Base-by-base conservation (phyloP, 73 alveolate species). In the Halteria grandinella region DNA sequence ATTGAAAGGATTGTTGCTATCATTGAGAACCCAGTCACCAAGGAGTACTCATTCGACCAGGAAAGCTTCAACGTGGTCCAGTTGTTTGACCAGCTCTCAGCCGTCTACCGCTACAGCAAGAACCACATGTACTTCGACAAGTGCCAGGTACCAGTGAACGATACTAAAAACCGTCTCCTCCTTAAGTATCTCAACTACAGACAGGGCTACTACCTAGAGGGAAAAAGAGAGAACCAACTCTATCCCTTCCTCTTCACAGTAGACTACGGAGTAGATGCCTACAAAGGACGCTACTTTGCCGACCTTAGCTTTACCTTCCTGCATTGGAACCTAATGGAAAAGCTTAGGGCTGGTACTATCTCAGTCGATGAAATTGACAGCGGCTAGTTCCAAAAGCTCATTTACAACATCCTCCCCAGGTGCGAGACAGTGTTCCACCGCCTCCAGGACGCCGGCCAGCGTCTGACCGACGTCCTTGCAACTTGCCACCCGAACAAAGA, bases 1-100 rank as follows among this genome's bases (percentile, higher is more conserved):
- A 62, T 62, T 62, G 78, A 62, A 25, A 62, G 60, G 23, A 15
- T 62, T 20, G 63, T 62, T 6, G 78, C 36, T 23, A 15, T 39
- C 7, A 62, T 21, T 44, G 41, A 62, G 15, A 62, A 62, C 45
- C n/a, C n/a, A n/a, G n/a, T n/a, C n/a, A n/a, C n/a, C n/a, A n/a
- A n/a, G n/a, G n/a, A n/a, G n/a, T n/a, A n/a, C n/a, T n/a, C n/a
- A n/a, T 62, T 36, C 24, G 41, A 62, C 20, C 62, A 62, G 27
- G 41, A 40, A 8, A 60, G 25, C 27, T 62, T 62, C 44, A 62
- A 62, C 24, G 41, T 40, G 27, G 41, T 62, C 5, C 78, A 57
- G 10, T 6, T 36, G 40, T 62, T 41, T 23, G 25, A 62, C 54
- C 14, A 12, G 8, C 37, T 12, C 15, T 31, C 33, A 31, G 14